phyloP scores from a whole-genome alignment of 345 rosid genomes.

The Crucihimalaya himalaica region DNA sequence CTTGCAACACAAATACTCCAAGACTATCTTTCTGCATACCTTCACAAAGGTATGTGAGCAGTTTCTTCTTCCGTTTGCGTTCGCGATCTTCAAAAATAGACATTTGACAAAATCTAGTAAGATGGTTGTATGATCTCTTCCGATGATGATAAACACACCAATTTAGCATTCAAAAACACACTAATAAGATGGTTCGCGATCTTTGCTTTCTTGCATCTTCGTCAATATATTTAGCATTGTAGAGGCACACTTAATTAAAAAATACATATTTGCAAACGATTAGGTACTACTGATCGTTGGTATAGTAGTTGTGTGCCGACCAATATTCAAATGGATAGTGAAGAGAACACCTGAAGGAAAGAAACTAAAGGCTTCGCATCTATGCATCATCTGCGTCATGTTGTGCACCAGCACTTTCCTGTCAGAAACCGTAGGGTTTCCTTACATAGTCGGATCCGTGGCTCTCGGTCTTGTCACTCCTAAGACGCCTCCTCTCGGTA shows the following conservation, averaged over 20 bases:
- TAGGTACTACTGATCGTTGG: constrained; percentile 16
- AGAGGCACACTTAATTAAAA: background rate
- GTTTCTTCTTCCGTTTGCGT: background rate
- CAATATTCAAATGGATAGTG: constrained; percentile 43
- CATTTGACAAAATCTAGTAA: background rate
- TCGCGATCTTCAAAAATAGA: background rate
- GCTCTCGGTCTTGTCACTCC: constrained; percentile 45
- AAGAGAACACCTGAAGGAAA: constrained; percentile 42
- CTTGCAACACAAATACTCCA: background rate
- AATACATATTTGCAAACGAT: background rate
- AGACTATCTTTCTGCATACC: background rate
- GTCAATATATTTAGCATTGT: background rate
- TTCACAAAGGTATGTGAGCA: constrained; percentile 12
- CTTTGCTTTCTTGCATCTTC: background rate
- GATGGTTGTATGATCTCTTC: background rate
- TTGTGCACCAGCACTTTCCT: constrained; percentile 22
- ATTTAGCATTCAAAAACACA: background rate
- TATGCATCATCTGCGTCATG: constrained; percentile 36
- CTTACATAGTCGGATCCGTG: constrained; percentile 35
- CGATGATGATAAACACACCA: background rate
- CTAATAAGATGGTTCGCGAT: too few species aligned
- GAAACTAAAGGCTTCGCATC: constrained; percentile 29
- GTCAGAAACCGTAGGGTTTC: constrained; percentile 31
- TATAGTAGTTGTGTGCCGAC: constrained; percentile 36
- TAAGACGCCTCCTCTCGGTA: constrained; percentile 35